phyloP scores from a whole-genome alignment of 208 protist genomes.

The Blastocrithidia nonstop region DNA sequence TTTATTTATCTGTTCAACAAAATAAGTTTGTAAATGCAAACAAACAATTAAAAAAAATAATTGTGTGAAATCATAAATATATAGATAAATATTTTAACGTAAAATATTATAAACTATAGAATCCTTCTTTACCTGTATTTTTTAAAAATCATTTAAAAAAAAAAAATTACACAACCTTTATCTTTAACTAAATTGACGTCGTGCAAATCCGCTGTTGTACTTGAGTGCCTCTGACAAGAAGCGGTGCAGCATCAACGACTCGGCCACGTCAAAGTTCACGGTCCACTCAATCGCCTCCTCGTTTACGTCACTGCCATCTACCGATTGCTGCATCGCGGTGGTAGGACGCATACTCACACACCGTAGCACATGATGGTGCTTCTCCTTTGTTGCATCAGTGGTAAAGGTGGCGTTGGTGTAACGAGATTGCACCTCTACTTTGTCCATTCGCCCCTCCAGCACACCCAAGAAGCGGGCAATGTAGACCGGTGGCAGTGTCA shows the following conservation, averaged over 20 bases:
- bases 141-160: neutral
- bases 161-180: neutral
- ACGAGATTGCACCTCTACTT: conserved; percentile 62
- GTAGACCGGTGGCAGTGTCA: conserved; percentile 68
- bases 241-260: conserved; percentile 77
- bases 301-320: conserved; percentile 19
- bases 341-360: conserved; percentile 43
- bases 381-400: conserved; percentile 17
- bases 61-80: too few species aligned
- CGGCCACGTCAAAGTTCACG: conserved; percentile 46
- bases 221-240: conserved; percentile 70
- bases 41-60: too few species aligned
- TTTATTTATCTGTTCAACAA: too few species aligned
- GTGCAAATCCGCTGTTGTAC: conserved; percentile 59
- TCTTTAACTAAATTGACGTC: neutral
- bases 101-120: too few species aligned
- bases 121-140: too few species aligned
- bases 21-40: too few species aligned
- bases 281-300: conserved; percentile 59
- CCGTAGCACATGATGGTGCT: conserved; percentile 35
- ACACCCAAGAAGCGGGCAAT: conserved; percentile 69
- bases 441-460: conserved; percentile 55
- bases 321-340: conserved; percentile 23
- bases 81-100: too few species aligned
- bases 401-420: conserved; percentile 63